These are phyloP conservation scores for Ophiostoma sp. DNA, from an alignment of 2,329 filamentous ascomycete genomes.

Conservation along the genomic window DNA sequence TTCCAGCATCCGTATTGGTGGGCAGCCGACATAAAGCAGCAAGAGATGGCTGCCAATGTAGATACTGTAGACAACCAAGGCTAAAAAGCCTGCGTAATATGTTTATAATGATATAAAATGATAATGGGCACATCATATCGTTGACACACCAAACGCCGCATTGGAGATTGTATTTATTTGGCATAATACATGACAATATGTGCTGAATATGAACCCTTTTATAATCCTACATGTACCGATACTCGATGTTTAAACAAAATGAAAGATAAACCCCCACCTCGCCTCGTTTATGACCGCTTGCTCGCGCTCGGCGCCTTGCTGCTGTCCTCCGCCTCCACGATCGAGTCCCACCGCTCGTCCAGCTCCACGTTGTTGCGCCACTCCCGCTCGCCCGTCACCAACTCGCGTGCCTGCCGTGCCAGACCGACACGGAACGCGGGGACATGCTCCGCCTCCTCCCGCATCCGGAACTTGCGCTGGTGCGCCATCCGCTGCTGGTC, in stretches of 20 bases:
- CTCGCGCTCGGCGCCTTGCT: conserved; percentile 23
- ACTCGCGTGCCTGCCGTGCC: conserved; percentile 60
- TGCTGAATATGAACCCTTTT: conserved; percentile 13
- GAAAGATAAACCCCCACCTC: not conserved
- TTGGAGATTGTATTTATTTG: conserved; percentile 20
- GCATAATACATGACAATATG: conserved; percentile 14
- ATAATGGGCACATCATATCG: not conserved
- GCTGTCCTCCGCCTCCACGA: conserved; percentile 35
- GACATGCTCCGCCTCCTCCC: conserved; percentile 39
- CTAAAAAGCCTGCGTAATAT: not conserved
- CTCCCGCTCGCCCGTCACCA: conserved; percentile 60
- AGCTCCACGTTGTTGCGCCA: conserved; percentile 57
- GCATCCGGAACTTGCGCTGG: conserved; percentile 32
- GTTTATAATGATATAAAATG: not conserved
- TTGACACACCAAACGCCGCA: not conserved
- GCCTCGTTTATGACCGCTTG: conserved; percentile 24
- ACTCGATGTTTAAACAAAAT: not conserved
- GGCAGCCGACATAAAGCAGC: not conserved
- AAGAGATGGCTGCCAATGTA: not conserved
- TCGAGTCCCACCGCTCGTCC: conserved; percentile 50
- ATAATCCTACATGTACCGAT: conserved; percentile 23
- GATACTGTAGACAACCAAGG: not conserved
- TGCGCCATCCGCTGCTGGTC: conserved; percentile 35
- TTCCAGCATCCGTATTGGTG: conserved; percentile 56
- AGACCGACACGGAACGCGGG: conserved; percentile 45